phyloP scores from a whole-genome alignment of 139 green algal species.

The Prasinococcaceae sp. region DNA sequence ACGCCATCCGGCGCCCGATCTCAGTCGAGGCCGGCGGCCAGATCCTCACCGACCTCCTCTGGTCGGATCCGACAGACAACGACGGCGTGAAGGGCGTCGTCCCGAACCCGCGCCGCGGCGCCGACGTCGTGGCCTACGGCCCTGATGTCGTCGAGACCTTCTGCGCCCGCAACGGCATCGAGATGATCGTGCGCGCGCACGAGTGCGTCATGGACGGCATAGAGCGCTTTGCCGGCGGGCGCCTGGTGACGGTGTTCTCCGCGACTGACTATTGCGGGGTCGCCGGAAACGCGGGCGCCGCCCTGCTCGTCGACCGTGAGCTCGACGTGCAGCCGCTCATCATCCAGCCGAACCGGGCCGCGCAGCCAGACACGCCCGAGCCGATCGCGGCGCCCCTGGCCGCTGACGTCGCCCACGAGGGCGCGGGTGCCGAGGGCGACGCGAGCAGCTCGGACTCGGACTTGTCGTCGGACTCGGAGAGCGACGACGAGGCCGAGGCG shows the following conservation, averaged over 20 bases:
- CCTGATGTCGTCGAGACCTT: slow-evolving; percentile 93
- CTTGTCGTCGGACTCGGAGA: too few relatives aligned
- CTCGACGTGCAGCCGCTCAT: too few relatives aligned
- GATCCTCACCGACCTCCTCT: slow-evolving; percentile 14
- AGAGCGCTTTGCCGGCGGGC: slow-evolving; percentile 7
- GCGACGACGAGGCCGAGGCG: too few relatives aligned
- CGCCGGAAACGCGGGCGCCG: too few relatives aligned
- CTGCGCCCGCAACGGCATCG: slow-evolving; percentile 86
- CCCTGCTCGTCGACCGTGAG: too few relatives aligned
- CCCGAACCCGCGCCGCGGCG: slow-evolving; percentile 45
- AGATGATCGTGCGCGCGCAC: slow-evolving; percentile 88
- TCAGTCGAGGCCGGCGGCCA: slow-evolving; percentile 2
- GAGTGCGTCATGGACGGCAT: slow-evolving; percentile 92
- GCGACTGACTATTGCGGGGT: slow-evolving; percentile 4
- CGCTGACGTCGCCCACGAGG: too few relatives aligned
- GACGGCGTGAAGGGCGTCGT: slow-evolving; percentile 75
- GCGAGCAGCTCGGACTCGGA: too few relatives aligned
- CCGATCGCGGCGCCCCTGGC: too few relatives aligned
- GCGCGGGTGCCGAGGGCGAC: too few relatives aligned
- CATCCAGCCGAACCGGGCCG: too few relatives aligned
- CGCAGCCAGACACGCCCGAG: too few relatives aligned
- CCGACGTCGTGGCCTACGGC: background rate
- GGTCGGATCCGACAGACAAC: slow-evolving; percentile 76
- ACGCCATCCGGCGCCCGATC: slow-evolving; percentile 54
- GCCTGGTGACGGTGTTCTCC: background rate